Conservation (phyloP, 345 rosid genomes). For the Lenwebbia sp. region DNA sequence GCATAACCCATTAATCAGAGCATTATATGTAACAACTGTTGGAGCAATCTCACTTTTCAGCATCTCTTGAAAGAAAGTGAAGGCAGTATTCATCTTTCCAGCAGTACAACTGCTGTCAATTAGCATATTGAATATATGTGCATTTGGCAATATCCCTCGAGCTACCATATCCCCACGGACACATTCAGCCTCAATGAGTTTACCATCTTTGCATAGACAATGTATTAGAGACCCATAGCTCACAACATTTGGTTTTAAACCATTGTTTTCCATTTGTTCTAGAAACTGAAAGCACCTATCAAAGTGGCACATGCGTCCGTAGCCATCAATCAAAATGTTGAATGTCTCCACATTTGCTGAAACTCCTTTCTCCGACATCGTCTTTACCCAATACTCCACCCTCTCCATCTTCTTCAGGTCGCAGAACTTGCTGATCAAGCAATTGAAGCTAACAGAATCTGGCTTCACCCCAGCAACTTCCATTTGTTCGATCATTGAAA, state of each 20-base stretch:
- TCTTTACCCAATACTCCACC: conserved; percentile 52
- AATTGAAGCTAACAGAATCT: conserved; percentile 41
- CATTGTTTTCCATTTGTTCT: conserved; percentile 64
- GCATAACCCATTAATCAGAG: conserved; percentile 62
- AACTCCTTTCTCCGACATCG: conserved; percentile 54
- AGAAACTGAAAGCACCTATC: conserved; percentile 60
- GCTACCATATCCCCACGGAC: conserved; percentile 46
- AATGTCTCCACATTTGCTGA: conserved; percentile 46
- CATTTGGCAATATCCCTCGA: conserved; percentile 49
- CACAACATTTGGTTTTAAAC: conserved; percentile 49
- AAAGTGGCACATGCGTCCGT: conserved; percentile 42
- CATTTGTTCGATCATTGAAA: conserved; percentile 36
- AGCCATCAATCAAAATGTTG: conserved; percentile 61
- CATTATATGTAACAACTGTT: conserved; percentile 68
- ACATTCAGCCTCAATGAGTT: conserved; percentile 71
- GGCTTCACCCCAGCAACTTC: conserved; percentile 52
- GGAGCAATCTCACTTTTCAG: conserved; percentile 22
- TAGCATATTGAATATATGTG: conserved; percentile 63
- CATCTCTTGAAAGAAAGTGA: conserved; percentile 60
- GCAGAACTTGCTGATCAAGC: conserved; percentile 46
- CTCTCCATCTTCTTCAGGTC: conserved; percentile 45
- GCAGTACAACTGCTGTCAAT: conserved; percentile 42
- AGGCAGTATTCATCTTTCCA: conserved; percentile 54
- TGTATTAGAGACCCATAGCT: conserved; percentile 71
- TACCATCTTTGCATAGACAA: conserved; percentile 56